A percentile compares a stretch with the other conserved stretches of the same genome.
Conservation (phyloP, 2,329 filamentous ascomycete genomes). For the Pleomassaria siparia region DNA sequence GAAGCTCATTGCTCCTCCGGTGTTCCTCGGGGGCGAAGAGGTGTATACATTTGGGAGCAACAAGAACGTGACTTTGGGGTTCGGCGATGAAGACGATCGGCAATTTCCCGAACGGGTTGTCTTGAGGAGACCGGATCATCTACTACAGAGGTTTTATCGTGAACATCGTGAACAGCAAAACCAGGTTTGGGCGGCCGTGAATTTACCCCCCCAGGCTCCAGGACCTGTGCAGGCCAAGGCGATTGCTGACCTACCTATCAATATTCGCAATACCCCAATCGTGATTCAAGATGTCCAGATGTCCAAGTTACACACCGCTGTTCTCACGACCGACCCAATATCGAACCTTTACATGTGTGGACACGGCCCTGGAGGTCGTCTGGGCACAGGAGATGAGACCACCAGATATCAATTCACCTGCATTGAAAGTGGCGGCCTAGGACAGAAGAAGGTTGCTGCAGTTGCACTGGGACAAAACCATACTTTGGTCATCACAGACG, state of each 20-base stretch:
- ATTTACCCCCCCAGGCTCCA: slow-evolving; percentile 26
- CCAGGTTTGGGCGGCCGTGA: slow-evolving; percentile 43
- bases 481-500: slow-evolving; percentile 78
- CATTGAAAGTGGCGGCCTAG: slow-evolving; percentile 72
- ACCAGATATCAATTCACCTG: slow-evolving; percentile 85
- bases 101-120: slow-evolving; percentile 86
- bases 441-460: slow-evolving; percentile 72
- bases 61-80: slow-evolving; percentile 87
- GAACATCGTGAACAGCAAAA: slow-evolving; percentile 60
- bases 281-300: slow-evolving; percentile 79
- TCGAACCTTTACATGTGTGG: slow-evolving; percentile 93
- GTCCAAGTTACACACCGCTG: slow-evolving; percentile 88
- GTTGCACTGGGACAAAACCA: slow-evolving; percentile 91
- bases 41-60: slow-evolving; percentile 95
- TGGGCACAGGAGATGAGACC: slow-evolving; percentile 86
- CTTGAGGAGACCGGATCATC: slow-evolving; percentile 73
- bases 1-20: slow-evolving; percentile 29
- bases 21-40: slow-evolving; percentile 69
- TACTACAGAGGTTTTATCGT: slow-evolving; percentile 72
- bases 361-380: slow-evolving; percentile 83
- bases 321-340: slow-evolving; percentile 82
- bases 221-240: slow-evolving; percentile 34
- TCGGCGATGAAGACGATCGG: slow-evolving; percentile 93
- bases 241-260: slow-evolving; percentile 65
- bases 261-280: slow-evolving; percentile 72